These are phyloP conservation scores for Herpetomonas tarakana DNA, from an alignment of 208 protist species.

Conservation along the genomic window DNA sequence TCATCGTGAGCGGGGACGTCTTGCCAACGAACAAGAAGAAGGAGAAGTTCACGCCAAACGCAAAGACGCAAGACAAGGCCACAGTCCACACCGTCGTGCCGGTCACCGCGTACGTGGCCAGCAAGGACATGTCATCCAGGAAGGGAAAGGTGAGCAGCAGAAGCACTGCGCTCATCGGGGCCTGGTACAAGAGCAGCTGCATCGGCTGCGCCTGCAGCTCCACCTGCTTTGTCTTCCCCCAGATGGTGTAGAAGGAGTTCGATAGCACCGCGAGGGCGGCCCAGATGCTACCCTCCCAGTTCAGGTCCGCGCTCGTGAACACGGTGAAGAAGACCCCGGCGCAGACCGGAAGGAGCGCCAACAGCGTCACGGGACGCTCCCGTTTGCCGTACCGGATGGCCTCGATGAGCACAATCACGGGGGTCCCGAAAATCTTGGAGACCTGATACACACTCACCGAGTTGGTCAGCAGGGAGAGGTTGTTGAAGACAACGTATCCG, in stretches of 20 bases:
- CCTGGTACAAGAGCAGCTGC: conserved; percentile 90
- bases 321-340: conserved; percentile 72
- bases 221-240: conserved; percentile 85
- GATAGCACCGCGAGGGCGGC: conserved; percentile 56
- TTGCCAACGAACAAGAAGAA: conserved; percentile 84
- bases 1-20: conserved; percentile 84
- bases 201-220: conserved; percentile 72
- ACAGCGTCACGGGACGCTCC: conserved; percentile 30
- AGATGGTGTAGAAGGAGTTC: conserved; percentile 91
- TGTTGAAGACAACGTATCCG: conserved; percentile 87
- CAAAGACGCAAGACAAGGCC: conserved; percentile 70
- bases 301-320: conserved; percentile 60
- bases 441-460: conserved; percentile 84
- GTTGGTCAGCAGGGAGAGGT: conserved; percentile 82
- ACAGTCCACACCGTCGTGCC: conserved; percentile 58
- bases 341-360: conserved; percentile 76
- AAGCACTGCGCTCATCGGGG: conserved; percentile 69
- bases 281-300: conserved; percentile 54
- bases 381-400: conserved; percentile 39
- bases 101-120: conserved; percentile 50
- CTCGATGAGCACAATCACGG: conserved; percentile 73
- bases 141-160: conserved; percentile 58
- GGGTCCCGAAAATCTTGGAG: conserved; percentile 83
- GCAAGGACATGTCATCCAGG: conserved; percentile 44
- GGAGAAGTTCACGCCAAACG: conserved; percentile 89